Percentiles rank a stretch among this genome's conserved stretches.
Evolutionary conservation across 257 asterid species (phyloP).

Genomic region (Verbena officinalis): DNA sequence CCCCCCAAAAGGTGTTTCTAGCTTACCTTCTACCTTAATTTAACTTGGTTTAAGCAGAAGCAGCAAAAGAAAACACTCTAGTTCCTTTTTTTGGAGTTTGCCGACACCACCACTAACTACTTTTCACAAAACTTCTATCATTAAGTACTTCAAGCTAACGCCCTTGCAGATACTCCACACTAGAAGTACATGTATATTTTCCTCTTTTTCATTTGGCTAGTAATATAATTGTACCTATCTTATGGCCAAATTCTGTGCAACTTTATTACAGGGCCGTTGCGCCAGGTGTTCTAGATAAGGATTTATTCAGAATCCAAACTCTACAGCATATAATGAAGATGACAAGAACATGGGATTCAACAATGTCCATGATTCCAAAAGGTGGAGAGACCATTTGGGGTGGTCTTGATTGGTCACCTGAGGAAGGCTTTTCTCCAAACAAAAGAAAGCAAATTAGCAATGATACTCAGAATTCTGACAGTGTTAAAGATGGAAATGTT

Average conservation of each 20-base stretch:
- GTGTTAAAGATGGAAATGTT: constrained; percentile 31
- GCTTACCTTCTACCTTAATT: too few species aligned
- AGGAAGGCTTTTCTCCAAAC: constrained; percentile 58
- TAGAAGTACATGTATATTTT: too few species aligned
- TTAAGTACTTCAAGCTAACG: too few species aligned
- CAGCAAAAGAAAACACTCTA: too few species aligned
- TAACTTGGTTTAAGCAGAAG: too few species aligned
- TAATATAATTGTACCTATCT: constrained; percentile 39
- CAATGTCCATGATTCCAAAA: constrained; percentile 93
- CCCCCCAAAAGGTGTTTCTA: too few species aligned
- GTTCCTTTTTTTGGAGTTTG: too few species aligned
- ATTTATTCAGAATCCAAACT: constrained; percentile 76
- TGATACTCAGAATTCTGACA: constrained; percentile 39
- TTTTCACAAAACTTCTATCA: too few species aligned
- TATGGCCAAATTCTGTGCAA: constrained; percentile 27
- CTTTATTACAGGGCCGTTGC: constrained; percentile 62
- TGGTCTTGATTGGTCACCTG: constrained; percentile 91
- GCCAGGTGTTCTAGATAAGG: constrained; percentile 73
- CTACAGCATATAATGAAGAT: constrained; percentile 86
- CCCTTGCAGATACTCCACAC: too few species aligned
- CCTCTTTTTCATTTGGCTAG: too few species aligned
- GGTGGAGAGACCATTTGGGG: constrained; percentile 98
- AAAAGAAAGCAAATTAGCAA: constrained; percentile 44
- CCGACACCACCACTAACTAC: too few species aligned
- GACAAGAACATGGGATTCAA: constrained; percentile 97